A percentile compares a stretch with the other conserved stretches of the same genome.
phyloP scores from a whole-genome alignment of 2,329 filamentous ascomycete species.

The Colletotrichum sp. region DNA sequence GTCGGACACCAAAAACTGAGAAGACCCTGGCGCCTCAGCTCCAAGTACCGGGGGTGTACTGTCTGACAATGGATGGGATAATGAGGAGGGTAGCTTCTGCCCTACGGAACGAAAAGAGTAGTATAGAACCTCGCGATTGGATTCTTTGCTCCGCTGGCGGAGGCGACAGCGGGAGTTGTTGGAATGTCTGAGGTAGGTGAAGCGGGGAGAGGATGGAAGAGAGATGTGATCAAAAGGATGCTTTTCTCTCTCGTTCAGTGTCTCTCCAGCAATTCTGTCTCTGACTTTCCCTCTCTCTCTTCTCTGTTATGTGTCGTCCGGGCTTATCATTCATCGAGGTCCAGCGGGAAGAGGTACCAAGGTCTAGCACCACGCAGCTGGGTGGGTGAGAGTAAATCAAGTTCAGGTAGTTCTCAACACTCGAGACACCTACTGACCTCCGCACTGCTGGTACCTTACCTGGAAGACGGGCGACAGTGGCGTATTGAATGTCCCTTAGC shows the following conservation, averaged over 20 bases:
- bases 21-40: slow-evolving; percentile 21
- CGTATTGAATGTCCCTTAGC: slow-evolving; percentile 9
- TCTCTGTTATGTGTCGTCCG: neutral
- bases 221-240: slow-evolving; percentile 15
- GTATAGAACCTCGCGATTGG: neutral
- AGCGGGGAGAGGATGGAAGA: slow-evolving; percentile 1
- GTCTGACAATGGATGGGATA: slow-evolving; percentile 7
- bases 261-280: slow-evolving; percentile 1
- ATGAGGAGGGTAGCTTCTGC: neutral
- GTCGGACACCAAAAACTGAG: slow-evolving; percentile 11
- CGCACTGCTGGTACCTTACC: neutral
- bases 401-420: neutral
- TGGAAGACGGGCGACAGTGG: slow-evolving; percentile 1
- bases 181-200: slow-evolving; percentile 10
- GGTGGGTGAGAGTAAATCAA: neutral
- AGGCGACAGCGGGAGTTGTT: neutral
- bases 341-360: slow-evolving; percentile 2
- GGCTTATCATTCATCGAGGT: neutral
- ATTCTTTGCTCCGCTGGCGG: neutral
- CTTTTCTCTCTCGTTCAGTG: slow-evolving; percentile 15
- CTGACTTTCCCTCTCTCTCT: neutral
- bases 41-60: slow-evolving; percentile 16
- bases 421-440: neutral
- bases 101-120: neutral
- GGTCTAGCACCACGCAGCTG: neutral